These are phyloP conservation scores for Hymenoscyphus infarciens DNA, from an alignment of 2,329 filamentous ascomycete species.

Conservation along the genomic window DNA sequence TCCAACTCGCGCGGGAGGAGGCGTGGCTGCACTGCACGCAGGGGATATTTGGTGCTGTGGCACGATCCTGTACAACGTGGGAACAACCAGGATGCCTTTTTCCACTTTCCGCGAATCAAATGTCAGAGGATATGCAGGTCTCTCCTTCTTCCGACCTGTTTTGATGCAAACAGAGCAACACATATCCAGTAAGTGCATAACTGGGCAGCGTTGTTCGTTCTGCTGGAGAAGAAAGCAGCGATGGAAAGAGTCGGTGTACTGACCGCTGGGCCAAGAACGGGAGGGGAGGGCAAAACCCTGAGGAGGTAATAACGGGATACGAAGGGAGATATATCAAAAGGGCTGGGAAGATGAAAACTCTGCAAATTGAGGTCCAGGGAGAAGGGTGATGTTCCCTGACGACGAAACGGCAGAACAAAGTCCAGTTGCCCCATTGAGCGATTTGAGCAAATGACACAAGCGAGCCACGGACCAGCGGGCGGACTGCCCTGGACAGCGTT, in stretches of 20 bases:
- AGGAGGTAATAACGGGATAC: conserved; percentile 6
- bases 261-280: conserved; percentile 8
- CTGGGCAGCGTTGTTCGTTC: conserved; percentile 12
- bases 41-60: conserved; percentile 7
- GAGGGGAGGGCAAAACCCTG: conserved; percentile 16
- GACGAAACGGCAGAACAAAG: conserved; percentile 18
- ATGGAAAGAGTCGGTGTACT: conserved; percentile 7
- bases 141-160: conserved; percentile 6
- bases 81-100: background rate
- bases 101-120: conserved; percentile 12
- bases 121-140: conserved; percentile 12
- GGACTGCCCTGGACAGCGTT: background rate
- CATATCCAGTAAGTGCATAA: conserved; percentile 9
- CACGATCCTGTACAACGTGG: conserved; percentile 19
- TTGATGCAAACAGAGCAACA: conserved; percentile 18
- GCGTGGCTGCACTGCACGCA: conserved; percentile 9
- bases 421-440: conserved; percentile 7
- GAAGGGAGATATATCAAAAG: conserved; percentile 6
- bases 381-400: conserved; percentile 8
- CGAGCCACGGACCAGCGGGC: conserved; percentile 6
- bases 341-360: conserved; percentile 24
- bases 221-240: conserved; percentile 13
- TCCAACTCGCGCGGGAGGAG: conserved; percentile 16
- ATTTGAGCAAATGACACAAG: conserved; percentile 4
- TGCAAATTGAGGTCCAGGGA: conserved; percentile 24